Conservation (phyloP, 2,329 filamentous ascomycete genomes). For the Aspergillus tanneri region DNA sequence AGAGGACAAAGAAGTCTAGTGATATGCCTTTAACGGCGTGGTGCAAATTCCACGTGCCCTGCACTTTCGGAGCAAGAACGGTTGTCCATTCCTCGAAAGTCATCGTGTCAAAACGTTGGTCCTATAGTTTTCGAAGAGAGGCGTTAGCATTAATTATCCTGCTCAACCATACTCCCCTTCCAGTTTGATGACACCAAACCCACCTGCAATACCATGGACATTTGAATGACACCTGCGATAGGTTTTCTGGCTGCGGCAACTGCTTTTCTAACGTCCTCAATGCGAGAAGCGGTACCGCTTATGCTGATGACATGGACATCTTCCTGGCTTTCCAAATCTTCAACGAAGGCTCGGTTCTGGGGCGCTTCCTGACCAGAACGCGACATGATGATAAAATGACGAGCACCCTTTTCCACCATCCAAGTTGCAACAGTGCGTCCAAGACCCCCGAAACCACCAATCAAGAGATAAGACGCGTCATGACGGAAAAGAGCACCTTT, state of each 20-base stretch:
- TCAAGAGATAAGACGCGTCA: conserved; percentile 32
- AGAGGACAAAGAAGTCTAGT: conserved; percentile 46
- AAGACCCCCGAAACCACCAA: conserved; percentile 44
- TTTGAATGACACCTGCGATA: conserved; percentile 25
- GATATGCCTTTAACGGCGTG: conserved; percentile 1
- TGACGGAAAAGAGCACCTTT: conserved; percentile 1
- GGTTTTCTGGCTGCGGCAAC: conserved; percentile 11
- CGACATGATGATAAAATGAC: conserved; percentile 38
- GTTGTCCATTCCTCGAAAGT: conserved; percentile 29
- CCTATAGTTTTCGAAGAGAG: conserved; percentile 3
- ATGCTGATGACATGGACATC: conserved; percentile 20
- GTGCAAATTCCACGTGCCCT: conserved; percentile 29
- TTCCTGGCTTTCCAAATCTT: conserved; percentile 25
- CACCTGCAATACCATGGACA: conserved; percentile 14
- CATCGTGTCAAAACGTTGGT: conserved; percentile 33
- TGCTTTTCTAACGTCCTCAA: conserved; percentile 19
- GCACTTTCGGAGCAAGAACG: conserved; percentile 33
- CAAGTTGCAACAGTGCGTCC: conserved; percentile 36
- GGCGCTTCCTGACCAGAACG: conserved; percentile 17
- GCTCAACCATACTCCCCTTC: not conserved
- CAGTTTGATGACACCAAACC: not conserved
- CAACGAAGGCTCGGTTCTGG: conserved; percentile 17
- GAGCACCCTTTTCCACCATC: conserved; percentile 38
- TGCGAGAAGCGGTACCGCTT: conserved; percentile 20
- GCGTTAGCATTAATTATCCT: not conserved